Base-by-base conservation (phyloP, 2,329 filamentous ascomycete species). In the Akanthomyces lecanii region DNA sequence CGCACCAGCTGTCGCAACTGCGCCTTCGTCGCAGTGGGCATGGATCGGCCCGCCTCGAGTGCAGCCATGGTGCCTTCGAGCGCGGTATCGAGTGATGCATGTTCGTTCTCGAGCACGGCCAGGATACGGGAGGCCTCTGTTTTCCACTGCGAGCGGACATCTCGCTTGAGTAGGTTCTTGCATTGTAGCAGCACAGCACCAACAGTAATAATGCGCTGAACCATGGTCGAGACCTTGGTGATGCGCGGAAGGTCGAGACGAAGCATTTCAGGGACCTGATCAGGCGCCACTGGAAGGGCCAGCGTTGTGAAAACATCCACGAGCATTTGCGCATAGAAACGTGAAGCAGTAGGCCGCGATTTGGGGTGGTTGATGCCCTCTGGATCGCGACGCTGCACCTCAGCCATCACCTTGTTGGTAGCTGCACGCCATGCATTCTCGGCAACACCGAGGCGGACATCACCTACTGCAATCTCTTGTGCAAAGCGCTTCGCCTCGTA, bases 81-180 rank as follows among this genome's bases (percentile, higher is more conserved):
- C 4, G 80, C 82, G 16, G 82, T 78, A 48, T 86, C 84, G 2
- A 80, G 68, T 1, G 75, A 80, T 2, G 82, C 76, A 48, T 81
- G 74, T 40, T 81, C 76, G 16, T 79, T 83, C 66, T 89, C 87
- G 12, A 93, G 82, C 0, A 91, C 84, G 1, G 84, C 77, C 78
- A 89, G 85, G 66, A 93, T 85, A n/a, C 90, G 85, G 3, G 80
- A 78, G 0, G 89, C 89, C 74, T 93, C 89, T 28, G 81, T 84
- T 74, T 88, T 91, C 91, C 91, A 95, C 23, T 89, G 86, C 14
- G 84, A 84, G 51, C 91, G 86, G 4, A 92, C 89, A 70, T 94
- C 90, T 18, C 91, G 86, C 75, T 92, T 93, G 38, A 95, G 82
- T 8, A 94, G 79, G 68, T 92, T 94, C 78, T 95, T 95, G 74